Base-by-base conservation (phyloP, 75 land plant species). In the Adiantum capillusveneris region DNA sequence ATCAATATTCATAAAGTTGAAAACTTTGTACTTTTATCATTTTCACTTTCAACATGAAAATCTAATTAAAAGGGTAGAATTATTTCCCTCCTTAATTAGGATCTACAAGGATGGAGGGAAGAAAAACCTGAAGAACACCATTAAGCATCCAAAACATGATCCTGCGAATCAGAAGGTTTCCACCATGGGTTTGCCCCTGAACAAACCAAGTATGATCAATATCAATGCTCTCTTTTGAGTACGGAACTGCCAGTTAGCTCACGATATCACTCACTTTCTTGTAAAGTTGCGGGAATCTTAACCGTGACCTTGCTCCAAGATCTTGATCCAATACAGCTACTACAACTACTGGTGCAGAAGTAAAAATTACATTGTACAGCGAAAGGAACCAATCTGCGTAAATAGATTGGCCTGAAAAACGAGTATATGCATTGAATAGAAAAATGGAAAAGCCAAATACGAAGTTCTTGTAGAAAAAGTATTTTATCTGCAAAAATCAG, bases 321-420 rank as follows among this genome's bases (percentile, higher is more conserved):
- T 77, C 80, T 57, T 77, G 80, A 44, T 77, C 80, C 11, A 72
- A 16, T 24, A 58, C 54, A 5, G 59, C 77, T 21, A 77, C 57
- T 49, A 67, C 71, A 28, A 58, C 71, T 19, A 77, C 60, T 19
- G 80, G 80, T 1, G 67, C 37, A 30, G 78, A 69, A 28, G 80
- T 77, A 50, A 77, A 77, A 16, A 77, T 19, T 19, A 69, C 68
- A 50, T 70, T 77, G 78, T 77, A 77, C 29, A 77, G 67, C 11
- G 77, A 77, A n/a, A 77, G 72, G 62, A 60, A 77, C 80, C 80
- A 77, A 44, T 77, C 80, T 39, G 62, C 58, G 50, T 74, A 77
- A 1, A 74, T 43, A 29, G 80, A 77, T 25, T 66, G 68, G 12
- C 80, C 77, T 9, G 77, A 77, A 44, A 77, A 77, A 48, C 31